Conservation (phyloP, 352 stramenopile species). For the Globisporangium camurandrum region DNA sequence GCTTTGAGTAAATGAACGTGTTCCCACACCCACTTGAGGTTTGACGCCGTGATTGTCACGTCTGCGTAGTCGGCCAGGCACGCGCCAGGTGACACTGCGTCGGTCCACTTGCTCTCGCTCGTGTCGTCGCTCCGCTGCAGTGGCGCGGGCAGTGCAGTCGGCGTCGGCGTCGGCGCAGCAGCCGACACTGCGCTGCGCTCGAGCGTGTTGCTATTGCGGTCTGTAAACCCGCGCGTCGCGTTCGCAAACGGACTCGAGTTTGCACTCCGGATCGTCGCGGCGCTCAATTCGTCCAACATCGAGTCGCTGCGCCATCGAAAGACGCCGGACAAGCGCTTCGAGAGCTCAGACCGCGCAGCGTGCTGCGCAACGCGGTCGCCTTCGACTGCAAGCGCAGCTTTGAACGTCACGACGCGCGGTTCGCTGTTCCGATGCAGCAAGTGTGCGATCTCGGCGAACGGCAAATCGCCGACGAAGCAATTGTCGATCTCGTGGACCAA, state of each 20-base stretch:
- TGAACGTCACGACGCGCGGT: constrained; percentile 45
- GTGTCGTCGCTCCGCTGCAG: neutral
- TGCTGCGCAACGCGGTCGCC: constrained; percentile 16
- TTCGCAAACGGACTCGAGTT: constrained; percentile 18
- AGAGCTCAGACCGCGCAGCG: constrained; percentile 18
- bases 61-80: constrained; percentile 51
- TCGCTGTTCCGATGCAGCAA: constrained; percentile 43
- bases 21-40: constrained; percentile 65
- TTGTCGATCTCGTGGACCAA: constrained; percentile 62
- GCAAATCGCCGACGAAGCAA: constrained; percentile 36
- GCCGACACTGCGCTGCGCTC: neutral
- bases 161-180: neutral
- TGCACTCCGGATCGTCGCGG: constrained; percentile 12
- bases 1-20: constrained; percentile 60
- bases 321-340: constrained; percentile 35
- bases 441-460: constrained; percentile 58
- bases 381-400: constrained; percentile 34
- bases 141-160: neutral
- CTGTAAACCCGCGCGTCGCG: constrained; percentile 10
- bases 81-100: constrained; percentile 3
- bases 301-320: constrained; percentile 36
- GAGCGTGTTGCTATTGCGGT: constrained; percentile 8
- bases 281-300: constrained; percentile 13
- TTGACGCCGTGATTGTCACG: constrained; percentile 33
- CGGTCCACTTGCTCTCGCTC: constrained; percentile 12